Base-by-base conservation (phyloP, 2,329 filamentous ascomycete genomes). In the Colletotrichum spaethianum region DNA sequence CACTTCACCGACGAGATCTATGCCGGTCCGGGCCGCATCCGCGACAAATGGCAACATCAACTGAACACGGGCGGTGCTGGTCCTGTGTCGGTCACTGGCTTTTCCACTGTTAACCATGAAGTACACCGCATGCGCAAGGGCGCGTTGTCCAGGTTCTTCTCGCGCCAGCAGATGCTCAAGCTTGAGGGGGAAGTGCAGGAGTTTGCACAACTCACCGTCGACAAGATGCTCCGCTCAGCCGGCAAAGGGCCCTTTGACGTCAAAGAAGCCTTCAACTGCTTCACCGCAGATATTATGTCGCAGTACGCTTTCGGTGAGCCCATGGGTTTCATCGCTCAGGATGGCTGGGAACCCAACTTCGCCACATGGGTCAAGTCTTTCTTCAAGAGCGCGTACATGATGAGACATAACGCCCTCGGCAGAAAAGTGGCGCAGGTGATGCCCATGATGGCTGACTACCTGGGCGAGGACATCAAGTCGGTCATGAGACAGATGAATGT, bases 1-100 rank as follows among this genome's bases (percentile, higher is more conserved):
- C 61, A 73, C 63, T 83, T 84, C 63, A 75, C 76, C n/a, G 82
- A 84, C 38, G 81, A 83, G 65, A 80, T 84, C 38, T 83, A 82
- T 59, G 76, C 80, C 18, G 69, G 69, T 11, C 57, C 64, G 26
- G 69, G 69, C 9, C 69, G 69, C 59, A 52, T 71, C 57, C 64
- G 64, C 28, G 69, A 71, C 42, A 71, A 75, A 64, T 76, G 73
- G 75, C 74, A 76, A 60, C 77, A 78, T 53, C 72, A 76, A 33
- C 67, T 78, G 23, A 78, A 78, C 66, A 76, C 76, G 8, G 70
- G 71, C 44, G 67, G 72, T 38, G 73, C 72, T 14, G 73, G 77
- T 7, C 76, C 77, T 26, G 73, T 76, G 20, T 73, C 73, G 3
- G 71, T 74, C 23, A 74, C 75, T 7, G 72, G 68, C 42, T 77